Evolutionary conservation across 495 filamentous ascomycete genomes (phyloP), one percentile per base, ranked within the genome.

Genomic region (Aspergillus cristatus): DNA sequence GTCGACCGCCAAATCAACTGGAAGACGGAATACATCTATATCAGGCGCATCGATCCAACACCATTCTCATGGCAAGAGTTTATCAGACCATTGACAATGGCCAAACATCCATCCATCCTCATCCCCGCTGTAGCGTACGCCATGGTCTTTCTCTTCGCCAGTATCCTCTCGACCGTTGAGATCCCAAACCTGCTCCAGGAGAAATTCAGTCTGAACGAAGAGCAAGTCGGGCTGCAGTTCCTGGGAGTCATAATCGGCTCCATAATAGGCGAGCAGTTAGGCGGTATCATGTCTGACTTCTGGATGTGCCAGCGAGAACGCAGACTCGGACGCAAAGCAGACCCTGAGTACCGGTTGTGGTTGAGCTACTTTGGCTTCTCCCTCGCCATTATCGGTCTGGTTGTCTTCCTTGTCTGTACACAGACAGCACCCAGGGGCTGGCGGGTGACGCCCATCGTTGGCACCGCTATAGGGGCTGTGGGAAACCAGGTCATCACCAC

Each of bases 401-500:
- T 73, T 20, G 60, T 77, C 7, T 77, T 75, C 44, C 48, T 67
- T 11, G 64, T 74, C 0, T 59, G 59, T 29, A 64, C 57, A 8
- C 43, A 63, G 35, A 36, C 60, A 10, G 62, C 68, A 0, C 39
- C 53, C 1, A 34, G 41, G 14, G 59, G 54, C 18, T 75, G 65
- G 65, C 64, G 59, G 29, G 65, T 75, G 10, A 54, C 63, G 3
- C 72, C 72, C 1, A 55, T 74, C 12, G 47, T 76, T 15, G 73
- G 73, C 10, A 61, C 57, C 14, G 71, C 55, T 5, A 67, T 77
- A 34, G 63, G 62, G 2, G 67, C 58, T 11, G 63, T 53, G 5
- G 72, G 72, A 1, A 77, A 74, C 40, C 73, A 77, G 51, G 49
- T 77, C 13, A 63, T 77, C 15, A 75, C 73, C 6, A 75, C 72